Percentiles rank a stretch among this genome's conserved stretches.
phyloP scores from a whole-genome alignment of 331 rosid genomes.

The Cydonia oblonga region DNA sequence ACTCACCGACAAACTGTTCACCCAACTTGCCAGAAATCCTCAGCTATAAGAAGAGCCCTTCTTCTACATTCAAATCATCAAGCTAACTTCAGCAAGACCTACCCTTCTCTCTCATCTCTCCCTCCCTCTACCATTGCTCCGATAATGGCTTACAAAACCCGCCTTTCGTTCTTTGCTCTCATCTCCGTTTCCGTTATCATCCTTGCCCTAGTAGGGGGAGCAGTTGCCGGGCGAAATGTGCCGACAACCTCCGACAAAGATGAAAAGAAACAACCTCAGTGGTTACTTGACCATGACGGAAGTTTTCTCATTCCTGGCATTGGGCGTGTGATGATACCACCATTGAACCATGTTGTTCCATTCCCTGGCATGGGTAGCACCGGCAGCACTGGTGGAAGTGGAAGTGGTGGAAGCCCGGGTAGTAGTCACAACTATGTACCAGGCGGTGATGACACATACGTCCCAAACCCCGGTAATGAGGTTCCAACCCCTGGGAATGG shows the following conservation, averaged over 20 bases:
- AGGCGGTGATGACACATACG: conserved; percentile 27
- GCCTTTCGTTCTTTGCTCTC: conserved; percentile 5
- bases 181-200: not conserved
- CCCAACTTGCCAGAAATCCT: conserved; percentile 10
- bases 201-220: conserved; percentile 5
- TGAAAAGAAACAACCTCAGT: conserved; percentile 25
- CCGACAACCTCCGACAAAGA: not conserved
- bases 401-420: no score
- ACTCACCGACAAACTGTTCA: conserved; percentile 50
- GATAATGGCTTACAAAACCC: conserved; percentile 17
- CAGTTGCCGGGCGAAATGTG: conserved; percentile 10
- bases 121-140: not conserved
- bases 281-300: conserved; percentile 14
- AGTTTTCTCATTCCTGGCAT: conserved; percentile 26
- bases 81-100: not conserved
- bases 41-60: conserved; percentile 17
- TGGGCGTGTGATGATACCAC: conserved; percentile 24
- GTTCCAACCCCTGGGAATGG: conserved; percentile 19
- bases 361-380: no score
- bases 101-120: not conserved
- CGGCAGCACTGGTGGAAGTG: not conserved
- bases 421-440: conserved; percentile 7
- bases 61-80: conserved; percentile 14
- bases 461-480: conserved; percentile 28
- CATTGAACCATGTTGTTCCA: no score